These are phyloP conservation scores for Alternaria infectoria DNA, from an alignment of 2,329 filamentous ascomycete species.

Conservation along the genomic window DNA sequence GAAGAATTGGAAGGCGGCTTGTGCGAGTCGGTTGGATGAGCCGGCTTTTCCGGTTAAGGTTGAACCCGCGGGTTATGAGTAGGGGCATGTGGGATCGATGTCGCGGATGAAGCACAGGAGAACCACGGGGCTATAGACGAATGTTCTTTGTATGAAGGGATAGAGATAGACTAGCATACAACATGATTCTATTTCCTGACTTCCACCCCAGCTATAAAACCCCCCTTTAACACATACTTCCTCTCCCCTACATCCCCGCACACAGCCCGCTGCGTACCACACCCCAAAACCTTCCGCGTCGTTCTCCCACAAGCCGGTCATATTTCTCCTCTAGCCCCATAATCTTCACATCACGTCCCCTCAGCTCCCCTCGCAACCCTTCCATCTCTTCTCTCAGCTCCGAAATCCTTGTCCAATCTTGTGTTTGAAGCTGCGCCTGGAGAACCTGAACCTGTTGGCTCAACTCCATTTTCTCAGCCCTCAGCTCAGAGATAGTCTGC, in stretches of 20 bases:
- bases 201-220: not conserved
- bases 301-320: not conserved
- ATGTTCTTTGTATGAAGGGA: too few relatives aligned
- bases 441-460: not conserved
- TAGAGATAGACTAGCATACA: not conserved
- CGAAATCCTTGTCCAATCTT: not conserved
- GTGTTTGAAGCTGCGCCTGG: not conserved
- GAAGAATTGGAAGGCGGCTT: constrained; percentile 73
- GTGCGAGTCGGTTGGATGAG: constrained; percentile 62
- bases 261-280: not conserved
- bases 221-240: fast-evolving
- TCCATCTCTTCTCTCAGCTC: not conserved
- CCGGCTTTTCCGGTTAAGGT: constrained; percentile 56
- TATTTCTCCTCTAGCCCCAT: not conserved
- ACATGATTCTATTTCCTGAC: not conserved
- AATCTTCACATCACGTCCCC: not conserved
- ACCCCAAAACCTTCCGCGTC: not conserved
- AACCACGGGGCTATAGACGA: too few relatives aligned
- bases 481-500: not conserved
- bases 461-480: not conserved
- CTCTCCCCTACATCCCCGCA: not conserved
- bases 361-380: not conserved
- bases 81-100: not conserved
- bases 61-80: constrained; percentile 44
- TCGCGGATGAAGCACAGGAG: too few relatives aligned